Conservation (phyloP, 148 eudicot genomes). For the Suaeda aralocaspica region DNA sequence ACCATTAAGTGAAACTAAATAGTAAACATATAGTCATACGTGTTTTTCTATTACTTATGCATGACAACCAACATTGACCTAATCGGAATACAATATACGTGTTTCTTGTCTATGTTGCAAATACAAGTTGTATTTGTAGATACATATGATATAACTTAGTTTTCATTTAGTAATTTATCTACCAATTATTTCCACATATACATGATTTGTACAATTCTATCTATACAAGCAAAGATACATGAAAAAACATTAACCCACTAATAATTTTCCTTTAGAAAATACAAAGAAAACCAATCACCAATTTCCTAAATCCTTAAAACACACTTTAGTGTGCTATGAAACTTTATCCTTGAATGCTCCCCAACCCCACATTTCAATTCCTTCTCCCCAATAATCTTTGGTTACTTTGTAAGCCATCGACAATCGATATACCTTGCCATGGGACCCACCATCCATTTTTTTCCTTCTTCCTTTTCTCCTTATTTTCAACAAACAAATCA, state of each 20-base stretch:
- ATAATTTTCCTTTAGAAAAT: neutral
- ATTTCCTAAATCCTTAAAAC: neutral
- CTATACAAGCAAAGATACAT: neutral
- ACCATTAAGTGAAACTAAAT: too few relatives aligned
- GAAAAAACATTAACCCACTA: neutral
- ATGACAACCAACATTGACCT: too few relatives aligned
- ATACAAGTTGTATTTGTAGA: too few relatives aligned
- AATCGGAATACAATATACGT: too few relatives aligned
- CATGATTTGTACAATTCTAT: neutral
- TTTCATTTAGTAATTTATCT: too few relatives aligned
- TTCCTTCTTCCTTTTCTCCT: neutral
- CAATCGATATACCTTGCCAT: conserved; percentile 18
- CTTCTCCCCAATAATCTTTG: conserved; percentile 14
- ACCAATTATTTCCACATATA: too few relatives aligned
- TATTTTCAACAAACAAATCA: conserved; percentile 20
- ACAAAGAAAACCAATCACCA: conserved; percentile 1
- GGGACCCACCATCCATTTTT: neutral
- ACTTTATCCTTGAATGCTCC: conserved; percentile 8
- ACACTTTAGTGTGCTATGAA: neutral
- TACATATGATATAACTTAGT: too few relatives aligned
- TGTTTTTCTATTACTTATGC: too few relatives aligned
- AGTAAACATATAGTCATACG: too few relatives aligned
- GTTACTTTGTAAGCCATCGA: conserved; percentile 24
- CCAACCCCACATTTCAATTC: neutral
- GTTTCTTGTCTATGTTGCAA: too few relatives aligned